Base-by-base conservation (phyloP, 495 filamentous ascomycete species). In the Aspergillus wentii region DNA sequence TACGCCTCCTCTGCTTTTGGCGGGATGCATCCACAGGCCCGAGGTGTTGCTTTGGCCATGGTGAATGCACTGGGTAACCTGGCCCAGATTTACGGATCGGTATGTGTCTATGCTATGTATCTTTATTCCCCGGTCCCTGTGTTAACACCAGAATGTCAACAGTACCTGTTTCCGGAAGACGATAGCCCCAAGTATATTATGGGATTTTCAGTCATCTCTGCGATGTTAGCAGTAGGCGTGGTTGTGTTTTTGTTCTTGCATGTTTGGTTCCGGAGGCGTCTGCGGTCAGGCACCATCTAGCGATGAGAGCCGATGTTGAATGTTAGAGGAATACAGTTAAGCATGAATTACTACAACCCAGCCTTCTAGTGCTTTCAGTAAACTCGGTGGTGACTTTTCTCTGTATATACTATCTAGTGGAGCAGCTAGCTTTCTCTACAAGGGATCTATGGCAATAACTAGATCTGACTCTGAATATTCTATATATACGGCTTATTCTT, bases 21-120 rank as follows among this genome's bases (percentile, higher is more conserved):
- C 6, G 39, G 38, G 1, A 56, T 72, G 48, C 33, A 47, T 13
- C 51, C 45, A 0, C 35, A 59, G 25, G 44, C 44, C 1, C 39
- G 71, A 21, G 72, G 62, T 33, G 59, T 75, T 10, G 52, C 55
- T 25, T 40, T 77, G n/a, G 73, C 66, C 0, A 43, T 76, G 33
- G 61, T 74, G 4, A 73, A 74, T 46, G 64, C 63, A 0, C 48
- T 73, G 30, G 70, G 69, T 9, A 75, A 75, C 35, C 41, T 74
- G 29, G 63, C 68, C 2, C 64, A 68, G 31, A 68, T 78, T 1
- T 78, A 76, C 49, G 71, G 72, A n/a, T 47, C 51, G 8, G 49
- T 52, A 33, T 8, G 44, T 40, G 15, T 8, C n/a, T 33, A n/a
- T 35, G 9, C 6, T 32, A 27, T 29, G 7, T 17, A 17, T 2